Percentiles rank a stretch among this genome's conserved stretches.
Evolutionary conservation across 345 rosid genomes (phyloP).

Genomic region (Lumnitzera littorea): DNA sequence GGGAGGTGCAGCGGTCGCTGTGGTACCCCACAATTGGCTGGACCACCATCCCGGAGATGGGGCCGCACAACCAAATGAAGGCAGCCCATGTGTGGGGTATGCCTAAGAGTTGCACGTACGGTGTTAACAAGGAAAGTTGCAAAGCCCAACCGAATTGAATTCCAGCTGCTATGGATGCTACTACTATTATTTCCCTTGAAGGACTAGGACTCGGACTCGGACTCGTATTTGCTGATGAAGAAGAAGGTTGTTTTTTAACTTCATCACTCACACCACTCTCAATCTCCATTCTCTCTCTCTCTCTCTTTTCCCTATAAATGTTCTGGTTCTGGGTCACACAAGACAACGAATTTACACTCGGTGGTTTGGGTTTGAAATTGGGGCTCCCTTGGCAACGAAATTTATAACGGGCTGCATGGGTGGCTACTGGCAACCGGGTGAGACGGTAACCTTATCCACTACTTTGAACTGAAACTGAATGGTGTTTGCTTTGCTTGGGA

Average conservation of each 20-base stretch:
- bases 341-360: too few relatives aligned
- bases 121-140: conserved; percentile 79
- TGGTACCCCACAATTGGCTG: conserved; percentile 84
- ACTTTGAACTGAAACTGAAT: too few relatives aligned
- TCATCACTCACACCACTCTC: too few relatives aligned
- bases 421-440: too few relatives aligned
- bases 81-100: conserved; percentile 86
- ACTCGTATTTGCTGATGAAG: not conserved
- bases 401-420: too few relatives aligned
- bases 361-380: too few relatives aligned
- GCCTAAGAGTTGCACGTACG: conserved; percentile 78
- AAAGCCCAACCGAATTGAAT: conserved; percentile 95
- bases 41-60: conserved; percentile 78
- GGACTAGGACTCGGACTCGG: conserved; percentile 10
- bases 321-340: too few relatives aligned
- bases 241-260: not conserved
- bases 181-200: conserved; percentile 43
- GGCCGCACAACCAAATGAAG: conserved; percentile 89
- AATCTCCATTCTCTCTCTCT: too few relatives aligned
- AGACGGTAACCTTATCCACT: too few relatives aligned
- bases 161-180: conserved; percentile 81
- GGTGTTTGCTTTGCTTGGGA: too few relatives aligned
- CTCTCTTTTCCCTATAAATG: too few relatives aligned
- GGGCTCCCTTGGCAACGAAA: too few relatives aligned
- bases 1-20: conserved; percentile 70